Conservation (phyloP, 169 alveolate genomes). For the Plasmodium berghei region DNA sequence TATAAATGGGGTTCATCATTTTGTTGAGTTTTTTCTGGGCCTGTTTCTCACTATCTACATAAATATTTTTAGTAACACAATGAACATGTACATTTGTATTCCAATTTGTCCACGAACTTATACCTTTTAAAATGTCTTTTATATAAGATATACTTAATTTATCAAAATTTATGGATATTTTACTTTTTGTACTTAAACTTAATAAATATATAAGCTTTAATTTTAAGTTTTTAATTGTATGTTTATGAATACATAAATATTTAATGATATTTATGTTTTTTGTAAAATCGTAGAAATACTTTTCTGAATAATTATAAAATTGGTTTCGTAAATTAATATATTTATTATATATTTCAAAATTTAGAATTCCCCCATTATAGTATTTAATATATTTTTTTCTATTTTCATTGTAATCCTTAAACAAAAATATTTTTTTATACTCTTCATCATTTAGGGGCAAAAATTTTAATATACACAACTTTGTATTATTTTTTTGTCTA, state of each 20-base stretch:
- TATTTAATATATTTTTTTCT: constrained; percentile 46
- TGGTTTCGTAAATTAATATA: constrained; percentile 8
- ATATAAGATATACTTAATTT: constrained; percentile 30
- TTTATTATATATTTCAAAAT: constrained; percentile 22
- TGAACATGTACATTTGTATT: constrained; percentile 29
- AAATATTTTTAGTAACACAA: neutral
- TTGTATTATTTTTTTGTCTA: neutral
- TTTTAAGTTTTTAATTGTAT: constrained; percentile 20
- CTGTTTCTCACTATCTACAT: constrained; percentile 3
- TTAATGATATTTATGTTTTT: constrained; percentile 20
- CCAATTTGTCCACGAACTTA: constrained; percentile 2
- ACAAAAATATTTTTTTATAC: constrained; percentile 35
- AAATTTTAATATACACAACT: constrained; percentile 31
- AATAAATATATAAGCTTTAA: constrained; percentile 34
- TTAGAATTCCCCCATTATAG: constrained; percentile 14
- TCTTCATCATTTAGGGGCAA: constrained; percentile 43
- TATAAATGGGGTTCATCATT: neutral
- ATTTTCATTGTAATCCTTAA: constrained; percentile 62
- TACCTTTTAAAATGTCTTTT: constrained; percentile 37
- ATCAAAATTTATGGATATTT: constrained; percentile 29
- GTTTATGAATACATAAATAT: constrained; percentile 26
- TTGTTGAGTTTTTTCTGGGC: constrained; percentile 5
- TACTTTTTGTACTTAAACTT: constrained; percentile 27
- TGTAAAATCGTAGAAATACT: constrained; percentile 21
- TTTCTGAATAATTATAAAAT: constrained; percentile 17